phyloP scores from a whole-genome alignment of 202 grass and related monocot species.

The Zoysia matrella region DNA sequence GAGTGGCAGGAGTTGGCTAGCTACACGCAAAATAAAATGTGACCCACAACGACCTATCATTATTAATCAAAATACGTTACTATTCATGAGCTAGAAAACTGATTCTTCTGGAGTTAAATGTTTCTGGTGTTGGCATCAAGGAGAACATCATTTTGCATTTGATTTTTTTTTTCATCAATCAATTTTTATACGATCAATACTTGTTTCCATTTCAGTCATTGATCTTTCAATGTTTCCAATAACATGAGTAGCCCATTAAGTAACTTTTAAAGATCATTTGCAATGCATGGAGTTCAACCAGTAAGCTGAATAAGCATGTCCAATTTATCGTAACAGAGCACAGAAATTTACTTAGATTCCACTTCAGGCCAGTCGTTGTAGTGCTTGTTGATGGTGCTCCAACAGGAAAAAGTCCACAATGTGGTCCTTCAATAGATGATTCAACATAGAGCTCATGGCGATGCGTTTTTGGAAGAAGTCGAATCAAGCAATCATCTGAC shows the following conservation, averaged over 20 bases:
- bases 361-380: slow-evolving; percentile 68
- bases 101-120: neutral
- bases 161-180: neutral
- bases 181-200: slow-evolving; percentile 21
- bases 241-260: neutral
- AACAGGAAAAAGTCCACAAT: slow-evolving; percentile 77
- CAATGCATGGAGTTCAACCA: neutral
- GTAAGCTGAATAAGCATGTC: neutral
- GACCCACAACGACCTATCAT: neutral
- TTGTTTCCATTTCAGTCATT: neutral
- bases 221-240: slow-evolving; percentile 6
- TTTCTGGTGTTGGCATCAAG: neutral
- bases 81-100: neutral
- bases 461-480: slow-evolving; percentile 68
- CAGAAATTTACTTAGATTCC: slow-evolving; percentile 63
- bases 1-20: neutral
- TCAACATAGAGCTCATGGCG: slow-evolving; percentile 71
- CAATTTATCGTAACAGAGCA: slow-evolving; percentile 25
- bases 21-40: neutral
- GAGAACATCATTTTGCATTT: neutral
- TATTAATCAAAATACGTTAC: neutral
- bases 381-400: slow-evolving; percentile 66
- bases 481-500: slow-evolving; percentile 83
- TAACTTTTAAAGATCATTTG: neutral
- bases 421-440: slow-evolving; percentile 66